These are phyloP conservation scores for Ganoderma meredithae DNA, from an alignment of 1,284 basidiomycete genomes.

Conservation along the genomic window DNA sequence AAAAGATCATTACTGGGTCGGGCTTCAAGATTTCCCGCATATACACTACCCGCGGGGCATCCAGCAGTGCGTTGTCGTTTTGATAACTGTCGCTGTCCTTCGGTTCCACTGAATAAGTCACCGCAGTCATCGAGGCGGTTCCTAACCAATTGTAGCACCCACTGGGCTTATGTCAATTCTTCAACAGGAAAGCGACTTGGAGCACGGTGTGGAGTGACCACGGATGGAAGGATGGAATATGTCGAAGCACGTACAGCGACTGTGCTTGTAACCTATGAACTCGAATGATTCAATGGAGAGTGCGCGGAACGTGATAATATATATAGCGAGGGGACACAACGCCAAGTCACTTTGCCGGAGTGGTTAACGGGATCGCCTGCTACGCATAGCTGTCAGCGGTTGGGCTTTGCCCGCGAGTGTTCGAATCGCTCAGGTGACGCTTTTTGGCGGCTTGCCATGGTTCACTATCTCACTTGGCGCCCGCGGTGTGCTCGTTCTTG, in stretches of 20 bases:
- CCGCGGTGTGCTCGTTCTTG: not conserved
- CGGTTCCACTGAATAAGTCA: not conserved
- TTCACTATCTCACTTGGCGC: too few relatives aligned
- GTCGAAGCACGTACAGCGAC: not conserved
- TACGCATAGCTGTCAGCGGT: constrained; percentile 50
- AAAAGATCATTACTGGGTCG: constrained; percentile 11
- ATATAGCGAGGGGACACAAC: too few relatives aligned
- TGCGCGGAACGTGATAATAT: too few relatives aligned
- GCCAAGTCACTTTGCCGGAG: constrained; percentile 84
- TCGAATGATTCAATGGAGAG: too few relatives aligned
- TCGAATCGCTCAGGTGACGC: constrained; percentile 89
- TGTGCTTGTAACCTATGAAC: not conserved
- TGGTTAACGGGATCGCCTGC: constrained; percentile 94
- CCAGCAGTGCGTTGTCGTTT: not conserved
- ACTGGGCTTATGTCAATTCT: not conserved
- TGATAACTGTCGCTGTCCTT: not conserved
- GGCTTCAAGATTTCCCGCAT: constrained; percentile 5
- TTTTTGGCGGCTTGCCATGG: too few relatives aligned
- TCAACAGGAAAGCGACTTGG: not conserved
- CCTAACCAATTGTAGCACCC: not conserved
- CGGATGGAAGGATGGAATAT: not conserved
- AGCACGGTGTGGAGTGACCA: not conserved
- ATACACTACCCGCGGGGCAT: not conserved
- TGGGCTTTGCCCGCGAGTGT: constrained; percentile 79
- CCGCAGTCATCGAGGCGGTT: not conserved